These are phyloP conservation scores for Talaromyces sp. DNA, from an alignment of 2,329 filamentous ascomycete genomes.

Conservation along the genomic window DNA sequence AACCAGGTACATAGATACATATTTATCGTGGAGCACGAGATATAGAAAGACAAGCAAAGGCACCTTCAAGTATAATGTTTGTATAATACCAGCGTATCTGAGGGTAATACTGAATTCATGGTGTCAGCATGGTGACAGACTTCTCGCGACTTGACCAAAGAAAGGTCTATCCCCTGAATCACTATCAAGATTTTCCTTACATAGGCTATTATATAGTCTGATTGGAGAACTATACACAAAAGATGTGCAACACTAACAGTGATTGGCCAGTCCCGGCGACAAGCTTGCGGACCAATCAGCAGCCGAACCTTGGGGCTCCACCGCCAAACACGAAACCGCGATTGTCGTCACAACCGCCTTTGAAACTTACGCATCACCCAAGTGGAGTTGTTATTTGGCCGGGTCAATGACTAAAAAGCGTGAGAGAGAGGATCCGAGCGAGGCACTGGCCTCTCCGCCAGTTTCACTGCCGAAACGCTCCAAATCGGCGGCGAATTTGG, in stretches of 20 bases:
- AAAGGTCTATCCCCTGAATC: no score
- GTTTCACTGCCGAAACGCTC: background rate
- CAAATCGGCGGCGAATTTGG: background rate
- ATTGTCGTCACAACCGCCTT: background rate
- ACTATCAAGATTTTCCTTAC: no score
- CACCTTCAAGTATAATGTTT: no score
- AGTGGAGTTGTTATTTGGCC: background rate
- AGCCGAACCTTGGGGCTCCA: background rate
- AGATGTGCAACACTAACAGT: background rate
- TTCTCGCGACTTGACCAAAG: no score
- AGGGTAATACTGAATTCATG: no score
- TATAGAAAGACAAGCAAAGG: no score
- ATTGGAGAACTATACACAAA: background rate
- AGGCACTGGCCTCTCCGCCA: background rate
- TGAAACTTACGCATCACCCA: no score
- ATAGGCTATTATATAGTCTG: background rate
- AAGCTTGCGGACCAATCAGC: background rate
- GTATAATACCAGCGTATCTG: no score
- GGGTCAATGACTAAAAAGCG: conserved; percentile 2
- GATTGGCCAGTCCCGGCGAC: background rate
- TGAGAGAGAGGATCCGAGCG: background rate
- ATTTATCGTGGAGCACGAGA: no score
- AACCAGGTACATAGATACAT: no score
- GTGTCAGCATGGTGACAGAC: no score
- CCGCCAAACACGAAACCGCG: conserved; percentile 9